These are phyloP conservation scores for Boletus rubropictus DNA, from an alignment of 768 basidiomycete genomes.

Conservation along the genomic window DNA sequence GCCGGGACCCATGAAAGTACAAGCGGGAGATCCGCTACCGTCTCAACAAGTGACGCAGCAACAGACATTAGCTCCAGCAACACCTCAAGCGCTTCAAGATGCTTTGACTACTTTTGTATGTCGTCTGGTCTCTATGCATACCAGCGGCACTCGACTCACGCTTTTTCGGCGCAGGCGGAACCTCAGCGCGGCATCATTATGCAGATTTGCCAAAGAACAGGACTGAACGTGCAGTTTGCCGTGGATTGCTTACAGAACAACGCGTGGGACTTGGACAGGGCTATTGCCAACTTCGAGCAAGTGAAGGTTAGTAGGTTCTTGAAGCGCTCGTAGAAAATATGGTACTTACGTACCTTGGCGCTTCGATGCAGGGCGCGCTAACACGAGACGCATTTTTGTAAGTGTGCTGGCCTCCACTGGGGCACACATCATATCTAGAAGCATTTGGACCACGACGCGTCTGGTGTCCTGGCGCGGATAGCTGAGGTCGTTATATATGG, in stretches of 20 bases:
- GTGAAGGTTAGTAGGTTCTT: constrained; percentile 59
- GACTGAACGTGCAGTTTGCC: constrained; percentile 73
- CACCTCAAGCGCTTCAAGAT: constrained; percentile 40
- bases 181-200: constrained; percentile 65
- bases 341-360: constrained; percentile 23
- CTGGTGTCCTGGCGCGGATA: background rate
- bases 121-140: constrained; percentile 18
- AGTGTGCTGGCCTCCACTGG: background rate
- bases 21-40: constrained; percentile 38
- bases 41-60: constrained; percentile 17
- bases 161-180: constrained; percentile 46
- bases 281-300: constrained; percentile 79
- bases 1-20: constrained; percentile 68
- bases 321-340: constrained; percentile 1
- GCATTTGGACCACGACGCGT: background rate
- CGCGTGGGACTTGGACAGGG: constrained; percentile 76
- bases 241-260: constrained; percentile 84
- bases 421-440: constrained; percentile 15
- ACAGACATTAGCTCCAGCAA: constrained; percentile 29
- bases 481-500: background rate
- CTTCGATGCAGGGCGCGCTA: constrained; percentile 38
- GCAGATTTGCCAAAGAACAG: constrained; percentile 66
- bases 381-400: constrained; percentile 53
- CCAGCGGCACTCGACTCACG: constrained; percentile 10
- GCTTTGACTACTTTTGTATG: constrained; percentile 54